A percentile compares a stretch with the other conserved stretches of the same genome.
Conservation (phyloP, 768 basidiomycete species). For the Leccinum rimulosum region DNA sequence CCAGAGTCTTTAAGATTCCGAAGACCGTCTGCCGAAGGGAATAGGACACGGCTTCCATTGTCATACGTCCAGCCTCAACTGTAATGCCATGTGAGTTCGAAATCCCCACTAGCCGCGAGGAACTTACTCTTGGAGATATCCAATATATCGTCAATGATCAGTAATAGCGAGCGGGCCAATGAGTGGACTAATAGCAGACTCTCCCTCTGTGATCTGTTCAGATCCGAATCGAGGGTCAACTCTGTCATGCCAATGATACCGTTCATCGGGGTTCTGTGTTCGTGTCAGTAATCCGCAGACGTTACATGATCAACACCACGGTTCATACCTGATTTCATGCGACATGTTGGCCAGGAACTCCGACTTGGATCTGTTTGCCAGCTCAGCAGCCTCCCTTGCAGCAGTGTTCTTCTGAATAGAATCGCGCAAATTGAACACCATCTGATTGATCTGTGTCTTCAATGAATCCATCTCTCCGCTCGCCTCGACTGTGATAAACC, state of each 20-base stretch:
- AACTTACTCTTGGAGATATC: constrained; percentile 98
- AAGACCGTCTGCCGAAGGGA: constrained; percentile 97
- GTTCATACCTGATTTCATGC: constrained; percentile 89
- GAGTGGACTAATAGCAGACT: constrained; percentile 94
- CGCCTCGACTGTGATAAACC: constrained; percentile 99
- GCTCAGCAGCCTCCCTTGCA: constrained; percentile 93
- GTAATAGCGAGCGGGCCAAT: constrained; percentile 84
- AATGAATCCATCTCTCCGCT: constrained; percentile 98
- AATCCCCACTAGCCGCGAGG: neutral
- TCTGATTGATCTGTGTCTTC: constrained; percentile 98
- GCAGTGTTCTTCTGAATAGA: constrained; percentile 98
- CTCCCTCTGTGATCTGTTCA: constrained; percentile 92
- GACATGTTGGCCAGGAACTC: constrained; percentile 99
- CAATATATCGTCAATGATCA: constrained; percentile 99
- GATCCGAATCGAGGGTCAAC: constrained; percentile 91
- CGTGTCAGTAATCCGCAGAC: constrained; percentile 10
- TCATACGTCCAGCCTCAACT: constrained; percentile 99
- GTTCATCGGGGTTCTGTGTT: constrained; percentile 94
- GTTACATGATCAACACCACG: neutral
- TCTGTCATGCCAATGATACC: constrained; percentile 99
- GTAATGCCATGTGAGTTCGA: constrained; percentile 12
- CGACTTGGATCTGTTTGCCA: constrained; percentile 95
- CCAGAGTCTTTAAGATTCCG: constrained; percentile 95
- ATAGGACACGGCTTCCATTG: constrained; percentile 98
- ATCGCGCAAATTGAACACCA: constrained; percentile 97